phyloP scores from a whole-genome alignment of 768 basidiomycete species.

The Pholiota molesta region DNA sequence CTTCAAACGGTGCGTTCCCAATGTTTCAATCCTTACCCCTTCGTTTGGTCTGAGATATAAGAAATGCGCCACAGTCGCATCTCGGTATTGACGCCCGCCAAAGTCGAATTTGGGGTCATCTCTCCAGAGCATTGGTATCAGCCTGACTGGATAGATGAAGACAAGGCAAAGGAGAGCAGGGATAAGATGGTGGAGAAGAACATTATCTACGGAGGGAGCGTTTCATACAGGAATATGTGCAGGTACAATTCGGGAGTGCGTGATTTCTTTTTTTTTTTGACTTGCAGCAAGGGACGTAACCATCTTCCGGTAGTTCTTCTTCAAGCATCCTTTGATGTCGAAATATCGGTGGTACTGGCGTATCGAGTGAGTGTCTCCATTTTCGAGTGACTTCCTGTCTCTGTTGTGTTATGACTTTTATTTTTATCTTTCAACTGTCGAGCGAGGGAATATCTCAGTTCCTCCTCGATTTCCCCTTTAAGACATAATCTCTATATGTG shows the following conservation, averaged over 20 bases:
- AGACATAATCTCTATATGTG: not conserved
- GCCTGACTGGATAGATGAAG: constrained; percentile 76
- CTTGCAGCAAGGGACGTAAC: no score
- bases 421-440: no score
- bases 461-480: not conserved
- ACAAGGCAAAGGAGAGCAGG: constrained; percentile 55
- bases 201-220: constrained; percentile 47
- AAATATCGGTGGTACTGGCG: constrained; percentile 82
- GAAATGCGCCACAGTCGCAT: constrained; percentile 27
- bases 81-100: constrained; percentile 28
- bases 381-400: not conserved
- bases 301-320: constrained; percentile 56
- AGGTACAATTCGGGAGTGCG: constrained; percentile 67
- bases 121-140: constrained; percentile 73
- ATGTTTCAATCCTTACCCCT: constrained; percentile 2
- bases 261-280: constrained; percentile 3
- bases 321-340: constrained; percentile 64
- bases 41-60: not conserved
- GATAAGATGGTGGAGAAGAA: constrained; percentile 59
- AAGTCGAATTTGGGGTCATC: constrained; percentile 59
- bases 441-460: not conserved
- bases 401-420: not conserved
- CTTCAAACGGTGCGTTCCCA: constrained; percentile 61
- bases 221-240: constrained; percentile 62
- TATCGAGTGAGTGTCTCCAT: constrained; percentile 52